phyloP scores from a whole-genome alignment of 352 stramenopile genomes.

The Pythium brachiatum region DNA sequence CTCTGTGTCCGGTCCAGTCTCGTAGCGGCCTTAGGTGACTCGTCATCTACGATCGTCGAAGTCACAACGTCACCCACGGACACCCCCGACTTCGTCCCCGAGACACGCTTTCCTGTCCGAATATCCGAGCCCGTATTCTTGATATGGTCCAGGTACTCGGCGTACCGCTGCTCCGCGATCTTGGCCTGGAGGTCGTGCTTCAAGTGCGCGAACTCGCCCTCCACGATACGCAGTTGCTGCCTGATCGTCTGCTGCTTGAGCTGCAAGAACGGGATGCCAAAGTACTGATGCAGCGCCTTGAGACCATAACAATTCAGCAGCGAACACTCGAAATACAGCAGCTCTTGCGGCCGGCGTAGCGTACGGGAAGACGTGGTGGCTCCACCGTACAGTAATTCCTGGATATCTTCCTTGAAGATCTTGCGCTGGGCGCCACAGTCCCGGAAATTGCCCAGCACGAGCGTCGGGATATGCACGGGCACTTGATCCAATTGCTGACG shows the following conservation, averaged over 20 bases:
- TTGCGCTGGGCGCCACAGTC: slow-evolving; percentile 65
- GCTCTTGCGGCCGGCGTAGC: slow-evolving; percentile 49
- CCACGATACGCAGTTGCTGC: slow-evolving; percentile 72
- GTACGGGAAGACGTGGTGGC: slow-evolving; percentile 32
- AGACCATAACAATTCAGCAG: slow-evolving; percentile 83
- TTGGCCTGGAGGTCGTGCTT: slow-evolving; percentile 74
- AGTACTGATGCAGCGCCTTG: slow-evolving; percentile 83
- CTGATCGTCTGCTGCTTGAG: slow-evolving; percentile 74
- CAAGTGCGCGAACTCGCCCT: slow-evolving; percentile 63
- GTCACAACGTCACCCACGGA: neutral
- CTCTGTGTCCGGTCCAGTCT: slow-evolving; percentile 26
- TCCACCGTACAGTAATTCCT: slow-evolving; percentile 62
- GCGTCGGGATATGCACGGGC: slow-evolving; percentile 69
- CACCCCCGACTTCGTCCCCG: neutral
- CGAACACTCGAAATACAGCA: slow-evolving; percentile 85
- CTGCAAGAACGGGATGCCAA: slow-evolving; percentile 81
- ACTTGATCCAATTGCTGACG: slow-evolving; percentile 66
- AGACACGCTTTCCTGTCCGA: slow-evolving; percentile 48
- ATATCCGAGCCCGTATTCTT: slow-evolving; percentile 68
- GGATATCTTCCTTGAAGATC: slow-evolving; percentile 86
- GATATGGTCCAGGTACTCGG: slow-evolving; percentile 73
- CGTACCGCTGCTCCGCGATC: slow-evolving; percentile 71
- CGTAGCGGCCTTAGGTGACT: neutral
- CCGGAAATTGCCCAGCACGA: slow-evolving; percentile 83
- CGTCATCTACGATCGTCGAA: slow-evolving; percentile 1